Evolutionary conservation across 176 grass and related monocot genomes (phyloP), one percentile per base, ranked within the genome.

Genomic region (Bonia amplexicaulis): DNA sequence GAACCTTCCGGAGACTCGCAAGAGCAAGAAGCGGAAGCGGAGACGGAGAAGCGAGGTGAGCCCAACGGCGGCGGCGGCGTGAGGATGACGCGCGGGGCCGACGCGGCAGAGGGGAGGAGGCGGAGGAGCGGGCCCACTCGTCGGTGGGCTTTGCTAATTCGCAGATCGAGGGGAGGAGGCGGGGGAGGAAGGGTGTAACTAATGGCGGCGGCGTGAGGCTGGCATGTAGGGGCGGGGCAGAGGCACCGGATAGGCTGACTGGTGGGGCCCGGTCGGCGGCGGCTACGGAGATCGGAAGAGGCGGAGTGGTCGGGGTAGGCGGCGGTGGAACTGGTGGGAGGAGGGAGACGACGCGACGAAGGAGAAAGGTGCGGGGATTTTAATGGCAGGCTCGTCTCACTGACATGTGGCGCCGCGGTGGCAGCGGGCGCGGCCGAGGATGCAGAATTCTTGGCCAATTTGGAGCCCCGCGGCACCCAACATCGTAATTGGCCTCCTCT

Each of bases 121-220:
- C 46, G 63, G 76, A 2, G 59, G 29, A 63, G 42, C 1, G 52
- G 52, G 23, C 77, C 77, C 88, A 53, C 79, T 29, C 55, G 72
- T 78, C 65, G 31, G 66, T 69, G 22, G 55, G 66, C 41, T 40
- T 22, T 66, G 48, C 58, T 51, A 19, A 60, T 58, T 59, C 6
- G 79, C 84, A 83, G 88, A 90, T 90, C 88, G 84, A 73, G 59
- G 80, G 77, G 69, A 20, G 29, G 29, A 26, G n/a, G 42, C 31
- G 74, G 41, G 14, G 57, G 42, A 44, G 35, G 20, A 54, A 48
- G 64, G 13, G 63, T 15, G 73, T 17, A 39, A 6, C 74, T 46
- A 88, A 79, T 69, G 53, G 70, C 51, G 49, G 70, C 78, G 41
- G 9, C 61, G 69, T 40, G 37, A 44, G 49, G 9, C 6, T 2